These are phyloP conservation scores for Tuctoria greenei DNA, from an alignment of 176 grass and related monocot genomes.

Conservation along the genomic window DNA sequence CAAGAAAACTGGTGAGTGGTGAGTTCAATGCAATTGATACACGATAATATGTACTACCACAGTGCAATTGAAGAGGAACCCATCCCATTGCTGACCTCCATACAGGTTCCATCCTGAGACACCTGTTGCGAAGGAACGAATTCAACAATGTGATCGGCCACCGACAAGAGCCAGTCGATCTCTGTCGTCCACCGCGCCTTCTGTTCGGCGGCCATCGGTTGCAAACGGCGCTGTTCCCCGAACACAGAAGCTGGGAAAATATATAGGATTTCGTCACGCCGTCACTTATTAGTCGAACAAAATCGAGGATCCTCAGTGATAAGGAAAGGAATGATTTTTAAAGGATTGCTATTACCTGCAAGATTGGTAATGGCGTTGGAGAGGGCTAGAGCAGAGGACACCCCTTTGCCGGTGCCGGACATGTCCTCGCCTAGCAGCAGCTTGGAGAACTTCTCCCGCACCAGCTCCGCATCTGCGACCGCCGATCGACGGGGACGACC, in stretches of 20 bases:
- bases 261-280: not conserved
- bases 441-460: slow-evolving; percentile 83
- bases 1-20: not conserved
- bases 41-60: too few relatives aligned
- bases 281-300: not conserved
- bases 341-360: slow-evolving; percentile 34
- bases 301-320: not conserved
- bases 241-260: slow-evolving; percentile 74
- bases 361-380: slow-evolving; percentile 92
- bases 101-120: slow-evolving; percentile 55
- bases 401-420: slow-evolving; percentile 83
- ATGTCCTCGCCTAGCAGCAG: slow-evolving; percentile 86
- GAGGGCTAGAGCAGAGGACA: slow-evolving; percentile 73
- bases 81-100: slow-evolving; percentile 54
- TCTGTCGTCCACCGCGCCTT: slow-evolving; percentile 74
- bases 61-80: not conserved
- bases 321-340: not conserved
- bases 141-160: slow-evolving; percentile 80
- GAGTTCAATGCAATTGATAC: not conserved
- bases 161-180: slow-evolving; percentile 86
- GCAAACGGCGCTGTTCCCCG: slow-evolving; percentile 71
- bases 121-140: slow-evolving; percentile 72
- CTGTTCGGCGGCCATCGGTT: slow-evolving; percentile 74
- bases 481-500: not conserved
- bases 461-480: slow-evolving; percentile 50